Base-by-base conservation (phyloP, 805 yeast genomes). In the Metschnikowia hibisci region DNA sequence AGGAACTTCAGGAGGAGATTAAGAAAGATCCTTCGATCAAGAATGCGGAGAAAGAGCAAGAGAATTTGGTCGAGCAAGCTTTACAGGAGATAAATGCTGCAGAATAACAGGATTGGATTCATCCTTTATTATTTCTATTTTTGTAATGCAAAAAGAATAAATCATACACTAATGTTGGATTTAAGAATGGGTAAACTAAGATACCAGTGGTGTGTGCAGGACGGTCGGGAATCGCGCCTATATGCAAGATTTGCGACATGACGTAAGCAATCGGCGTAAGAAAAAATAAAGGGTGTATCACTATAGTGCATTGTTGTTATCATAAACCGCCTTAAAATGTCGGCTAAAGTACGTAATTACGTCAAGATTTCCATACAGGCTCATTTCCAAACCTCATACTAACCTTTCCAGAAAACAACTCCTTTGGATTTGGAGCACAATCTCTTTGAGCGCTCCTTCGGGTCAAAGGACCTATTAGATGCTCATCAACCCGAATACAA, bases 381-480 rank as follows among this genome's bases (percentile, higher is more conserved):
- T 13, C 15, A 5, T 14, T 10, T 9, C 5, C 16, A 27, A 35
- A 7, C 12, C 32, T 4, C 18, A 12, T 20, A 42, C 39, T 32
- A 20, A 26, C 31, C 16, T 14, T 12, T 41, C 6, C 48, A 64
- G 66, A 63, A 57, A 64, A 58, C 64, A 55, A 60, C 71, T 13
- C 64, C 87, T 32, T 78, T 87, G 55, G 91, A 84, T 47, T 69
- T 89, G 45, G 99, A 93, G 62, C 96, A 93, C 8, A 91, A 91
- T 57, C 97, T 97, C 4, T 91, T 91, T 60, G 99, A 91, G 63
- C 86, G 84, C 62, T 86, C 96, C 39, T 91, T 91, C 67, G 96
- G 93, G n/a, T 66, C 80, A 2, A 81, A 79, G 47, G 75, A 73
- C 39, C 51, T 42, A 25, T 39, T 42, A 23, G 45, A 35, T 36